Evolutionary conservation across 1,139 yeast genomes (phyloP).

Genomic region (Suhomyces bribrorum): DNA sequence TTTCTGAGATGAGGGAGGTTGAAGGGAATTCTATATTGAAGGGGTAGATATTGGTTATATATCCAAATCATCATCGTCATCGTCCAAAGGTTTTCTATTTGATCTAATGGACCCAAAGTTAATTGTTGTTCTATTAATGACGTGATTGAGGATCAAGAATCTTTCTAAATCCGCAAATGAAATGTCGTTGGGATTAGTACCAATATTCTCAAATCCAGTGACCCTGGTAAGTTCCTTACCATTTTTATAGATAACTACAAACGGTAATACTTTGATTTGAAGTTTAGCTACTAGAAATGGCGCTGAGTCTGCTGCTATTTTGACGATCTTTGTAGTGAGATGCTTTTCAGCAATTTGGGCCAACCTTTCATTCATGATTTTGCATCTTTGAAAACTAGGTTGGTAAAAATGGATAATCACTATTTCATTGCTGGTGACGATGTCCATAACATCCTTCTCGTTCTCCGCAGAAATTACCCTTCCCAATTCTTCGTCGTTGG

Average conservation of each 20-base stretch:
- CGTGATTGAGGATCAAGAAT: conserved; percentile 32
- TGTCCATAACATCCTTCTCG: conserved; percentile 59
- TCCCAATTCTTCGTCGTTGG: conserved; percentile 43
- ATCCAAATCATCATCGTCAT: conserved; percentile 22
- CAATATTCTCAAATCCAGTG: conserved; percentile 68
- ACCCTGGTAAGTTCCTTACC: conserved; percentile 62
- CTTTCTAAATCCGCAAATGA: conserved; percentile 48
- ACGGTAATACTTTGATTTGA: conserved; percentile 67
- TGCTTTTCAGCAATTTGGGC: conserved; percentile 55
- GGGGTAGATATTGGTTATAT: conserved; percentile 1
- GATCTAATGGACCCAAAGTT: conserved; percentile 25
- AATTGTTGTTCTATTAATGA: conserved; percentile 36
- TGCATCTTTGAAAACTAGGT: conserved; percentile 60
- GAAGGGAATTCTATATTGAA: too few relatives aligned
- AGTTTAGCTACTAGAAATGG: conserved; percentile 71
- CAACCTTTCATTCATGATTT: conserved; percentile 54
- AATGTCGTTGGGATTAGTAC: conserved; percentile 34
- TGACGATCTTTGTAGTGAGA: conserved; percentile 53
- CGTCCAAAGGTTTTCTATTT: conserved; percentile 11
- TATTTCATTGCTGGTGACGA: conserved; percentile 43
- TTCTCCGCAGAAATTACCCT: conserved; percentile 37
- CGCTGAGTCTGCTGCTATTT: conserved; percentile 63
- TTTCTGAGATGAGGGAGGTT: too few relatives aligned
- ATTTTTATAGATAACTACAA: conserved; percentile 59
- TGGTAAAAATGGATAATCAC: conserved; percentile 68